Evolutionary conservation across 2,329 filamentous ascomycete species (phyloP), one percentile per base, ranked within the genome.

Genomic region (Monosporascus ibericus): DNA sequence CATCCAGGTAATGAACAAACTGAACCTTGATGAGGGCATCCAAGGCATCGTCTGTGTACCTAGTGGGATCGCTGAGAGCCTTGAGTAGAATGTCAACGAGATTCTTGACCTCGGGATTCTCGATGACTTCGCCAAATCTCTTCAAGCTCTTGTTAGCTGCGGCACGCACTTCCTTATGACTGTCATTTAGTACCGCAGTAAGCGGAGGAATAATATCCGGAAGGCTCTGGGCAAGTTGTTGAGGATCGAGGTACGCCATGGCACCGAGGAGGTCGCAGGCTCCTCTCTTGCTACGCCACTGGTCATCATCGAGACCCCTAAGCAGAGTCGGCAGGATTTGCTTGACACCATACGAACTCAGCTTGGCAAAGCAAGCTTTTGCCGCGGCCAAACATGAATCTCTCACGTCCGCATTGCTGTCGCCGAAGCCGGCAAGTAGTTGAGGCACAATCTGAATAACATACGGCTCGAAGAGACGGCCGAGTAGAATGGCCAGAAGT

Each of bases 201-300:
- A 99, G 78, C 17, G 95, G 92, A 25, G 95, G 94, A 60, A 99
- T 99, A 61, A 99, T 99, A 52, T 95, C 92, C 2, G 94, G 94
- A 63, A 99, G 75, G 68, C 92, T 97, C 61, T 87, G 81, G 1
- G 94, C 91, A 18, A 99, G 81, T 69, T 99, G 94, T 59, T 96
- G 88, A 7, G 95, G 92, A 68, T 97, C 94, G 34, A 99, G 82
- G 68, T 99, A 99, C 5, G 94, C 95, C 94, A 99, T 99, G 57
- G 94, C 94, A 68, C 94, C 94, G 15, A 99, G 80, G 25, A 96
- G 85, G 67, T 99, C 94, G 66, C 94, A 99, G 50, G 94, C 94
- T 61, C 95, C 94, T 74, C 95, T 96, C 73, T 99, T 97, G 74
- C 91, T 97, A 65, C 94, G 87, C 94, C 94, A 99, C 69, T 97